Evolutionary conservation across 768 basidiomycete genomes (phyloP), one percentile per base, ranked within the genome.

Genomic region (Pleurotus platypus): DNA sequence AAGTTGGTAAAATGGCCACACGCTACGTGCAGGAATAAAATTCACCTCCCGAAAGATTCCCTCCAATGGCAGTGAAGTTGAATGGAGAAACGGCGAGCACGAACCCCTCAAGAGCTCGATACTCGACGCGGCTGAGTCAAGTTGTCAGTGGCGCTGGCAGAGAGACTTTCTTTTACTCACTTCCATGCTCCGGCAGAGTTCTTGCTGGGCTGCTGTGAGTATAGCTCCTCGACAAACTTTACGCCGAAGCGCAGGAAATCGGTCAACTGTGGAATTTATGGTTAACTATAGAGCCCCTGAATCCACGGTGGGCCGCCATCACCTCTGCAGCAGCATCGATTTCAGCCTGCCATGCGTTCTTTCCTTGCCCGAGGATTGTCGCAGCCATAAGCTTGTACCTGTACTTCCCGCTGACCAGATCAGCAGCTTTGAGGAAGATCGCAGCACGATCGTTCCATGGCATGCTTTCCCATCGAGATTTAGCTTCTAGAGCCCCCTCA

Each of bases 301-400:
- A 4, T 37, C 1, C 24, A 49, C 26, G 15, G 15, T 57, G 15
- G 20, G 30, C 20, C n/a, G 27, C 47, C 58, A 82, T 43, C 57
- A 92, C 93, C 87, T 99, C 97, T 3, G 97, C 96, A 15, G 94
- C 97, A 55, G 97, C 93, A 70, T 99, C 97, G 61, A 99, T 98
- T 79, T 99, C 97, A 13, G 97, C 97, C 75, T 99, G 97, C 97
- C 97, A 99, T 13, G 82, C 88, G 69, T 98, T 99, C 85, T 99
- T 99, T 42, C 97, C 97, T 75, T 99, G 97, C 13, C 97, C 97
- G 47, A 99, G 79, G 74, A 99, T 97, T 45, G 96, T 98, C 40
- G 96, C 94, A 42, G 97, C 97, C 75, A 98, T 80, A 47, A 99
- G 78, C 74, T 89, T 88, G 77, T 95, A 96, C 61, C 97, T 81